Conservation (phyloP, 2,329 filamentous ascomycete genomes). For the Botrytis fabae region DNA sequence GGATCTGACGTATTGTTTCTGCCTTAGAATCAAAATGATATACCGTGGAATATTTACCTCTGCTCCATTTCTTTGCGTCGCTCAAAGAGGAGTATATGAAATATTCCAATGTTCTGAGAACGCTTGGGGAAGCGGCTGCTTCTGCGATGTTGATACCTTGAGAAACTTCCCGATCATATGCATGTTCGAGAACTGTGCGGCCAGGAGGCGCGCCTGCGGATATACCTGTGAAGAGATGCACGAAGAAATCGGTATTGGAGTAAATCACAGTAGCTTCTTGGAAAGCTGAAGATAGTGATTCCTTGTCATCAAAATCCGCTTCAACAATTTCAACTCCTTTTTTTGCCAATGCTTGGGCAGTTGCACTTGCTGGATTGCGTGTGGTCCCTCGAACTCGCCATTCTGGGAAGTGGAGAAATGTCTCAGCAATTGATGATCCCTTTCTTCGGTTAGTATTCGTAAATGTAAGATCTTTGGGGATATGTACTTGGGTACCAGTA, state of each 20-base stretch:
- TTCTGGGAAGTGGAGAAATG: not conserved
- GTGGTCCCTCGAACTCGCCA: slow-evolving; percentile 48
- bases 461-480: not conserved
- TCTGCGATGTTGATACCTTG: not conserved
- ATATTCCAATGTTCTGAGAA: not conserved
- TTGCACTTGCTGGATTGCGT: slow-evolving; percentile 44
- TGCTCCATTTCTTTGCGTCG: not conserved
- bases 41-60: not conserved
- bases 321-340: slow-evolving; percentile 47
- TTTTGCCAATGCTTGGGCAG: slow-evolving; percentile 42
- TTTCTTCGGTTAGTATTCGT: not conserved
- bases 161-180: not conserved
- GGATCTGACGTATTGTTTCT: not conserved
- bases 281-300: slow-evolving; percentile 45
- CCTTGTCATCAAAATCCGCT: slow-evolving; percentile 47
- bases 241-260: slow-evolving; percentile 51
- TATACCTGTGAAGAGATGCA: not conserved
- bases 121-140: not conserved
- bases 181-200: not conserved
- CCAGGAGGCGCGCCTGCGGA: not conserved
- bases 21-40: not conserved
- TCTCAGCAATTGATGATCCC: not conserved
- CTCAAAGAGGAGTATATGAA: not conserved
- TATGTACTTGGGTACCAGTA: not conserved
- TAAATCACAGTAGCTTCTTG: slow-evolving; percentile 52